Evolutionary conservation across 2,329 filamentous ascomycete genomes (phyloP).

Genomic region (Colletotrichum lindemuthianum): DNA sequence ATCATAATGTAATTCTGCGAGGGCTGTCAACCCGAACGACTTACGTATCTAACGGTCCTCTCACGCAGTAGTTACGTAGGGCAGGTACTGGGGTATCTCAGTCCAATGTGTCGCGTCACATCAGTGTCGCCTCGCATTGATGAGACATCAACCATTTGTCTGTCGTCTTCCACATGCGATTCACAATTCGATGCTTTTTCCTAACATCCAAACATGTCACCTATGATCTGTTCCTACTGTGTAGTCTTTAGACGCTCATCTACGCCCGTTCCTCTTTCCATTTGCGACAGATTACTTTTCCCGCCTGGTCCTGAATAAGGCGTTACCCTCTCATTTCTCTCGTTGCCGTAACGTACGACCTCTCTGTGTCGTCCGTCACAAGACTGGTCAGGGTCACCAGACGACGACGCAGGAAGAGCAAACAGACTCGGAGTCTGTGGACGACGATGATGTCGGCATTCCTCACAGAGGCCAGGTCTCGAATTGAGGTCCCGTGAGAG

Average conservation of each 20-base stretch:
- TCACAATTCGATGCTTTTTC: slow-evolving; percentile 11
- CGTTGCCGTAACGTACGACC: not conserved
- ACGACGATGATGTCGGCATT: slow-evolving; percentile 8
- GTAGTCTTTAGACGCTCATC: not conserved
- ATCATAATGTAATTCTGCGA: too few relatives aligned
- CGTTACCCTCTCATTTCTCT: slow-evolving; percentile 14
- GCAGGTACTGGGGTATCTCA: too few relatives aligned
- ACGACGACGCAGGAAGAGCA: not conserved
- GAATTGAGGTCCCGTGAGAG: slow-evolving; percentile 25
- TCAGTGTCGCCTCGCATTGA: slow-evolving; percentile 13
- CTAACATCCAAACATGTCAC: slow-evolving; percentile 7
- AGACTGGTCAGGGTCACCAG: slow-evolving; percentile 19
- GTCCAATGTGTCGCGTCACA: slow-evolving; percentile 1
- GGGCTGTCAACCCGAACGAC: too few relatives aligned
- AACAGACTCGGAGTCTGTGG: slow-evolving; percentile 2
- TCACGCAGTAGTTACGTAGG: too few relatives aligned
- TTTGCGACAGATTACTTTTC: slow-evolving; percentile 5
- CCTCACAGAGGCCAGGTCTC: slow-evolving; percentile 19
- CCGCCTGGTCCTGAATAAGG: slow-evolving; percentile 10
- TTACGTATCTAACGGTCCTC: too few relatives aligned
- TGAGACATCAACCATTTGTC: slow-evolving; percentile 23
- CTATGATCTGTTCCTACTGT: not conserved
- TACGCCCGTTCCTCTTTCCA: not conserved
- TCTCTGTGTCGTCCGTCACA: slow-evolving; percentile 6
- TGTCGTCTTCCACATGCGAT: slow-evolving; percentile 18